Base-by-base conservation (phyloP, 2,329 filamentous ascomycete genomes). In the Aspergillus viridinutans region DNA sequence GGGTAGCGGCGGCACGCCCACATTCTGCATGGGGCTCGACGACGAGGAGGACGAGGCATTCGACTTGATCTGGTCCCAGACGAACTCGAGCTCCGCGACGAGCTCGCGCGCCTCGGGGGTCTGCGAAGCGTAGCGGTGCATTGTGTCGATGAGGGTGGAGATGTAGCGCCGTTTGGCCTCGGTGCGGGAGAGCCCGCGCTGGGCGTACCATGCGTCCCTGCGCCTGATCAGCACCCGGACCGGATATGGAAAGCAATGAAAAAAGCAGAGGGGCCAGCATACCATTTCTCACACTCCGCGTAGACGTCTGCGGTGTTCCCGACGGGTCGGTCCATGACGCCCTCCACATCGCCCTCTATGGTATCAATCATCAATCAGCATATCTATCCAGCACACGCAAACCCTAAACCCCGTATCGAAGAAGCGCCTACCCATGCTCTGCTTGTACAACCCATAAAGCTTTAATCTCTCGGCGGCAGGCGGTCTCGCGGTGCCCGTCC, bases 381-480 rank as follows among this genome's bases (percentile, higher is more conserved):
- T 42, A 38, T 61, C 23, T 54, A 52, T 38, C 32, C 32, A 14
- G 17, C 25, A 10, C 47, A 20, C 12, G 23, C 29, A 25, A 25
- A 6, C 2, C 12, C 32, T 6, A 40, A 47, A 32, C 32, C 54
- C 32, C 45, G 10, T 25, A 48, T n/a, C 38, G n/a, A 40, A 49
- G 32, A 20, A 49, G n/a, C 6, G 17, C 45, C 61, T 75, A 84
- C 81, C 84, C 94, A 97, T 97, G 61, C 92, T 92, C 76, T 99
- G 94, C 74, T 99, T 99, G 80, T 99, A 99, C 64, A 99, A 83
- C 62, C 94, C 94, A 87, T 99, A 99, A 60, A 99, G 88, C 57
- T 90, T 89, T 66, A 99, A 82, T 57, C 94, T 88, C 70, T 95
- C 92, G 59, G 83, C 80, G 2, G 92, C 85, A 50, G 94, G 94